Evolutionary conservation across 1,139 yeast species (phyloP), one percentile per base, ranked within the genome.

Genomic region (Yamadazyma jaroonii): DNA sequence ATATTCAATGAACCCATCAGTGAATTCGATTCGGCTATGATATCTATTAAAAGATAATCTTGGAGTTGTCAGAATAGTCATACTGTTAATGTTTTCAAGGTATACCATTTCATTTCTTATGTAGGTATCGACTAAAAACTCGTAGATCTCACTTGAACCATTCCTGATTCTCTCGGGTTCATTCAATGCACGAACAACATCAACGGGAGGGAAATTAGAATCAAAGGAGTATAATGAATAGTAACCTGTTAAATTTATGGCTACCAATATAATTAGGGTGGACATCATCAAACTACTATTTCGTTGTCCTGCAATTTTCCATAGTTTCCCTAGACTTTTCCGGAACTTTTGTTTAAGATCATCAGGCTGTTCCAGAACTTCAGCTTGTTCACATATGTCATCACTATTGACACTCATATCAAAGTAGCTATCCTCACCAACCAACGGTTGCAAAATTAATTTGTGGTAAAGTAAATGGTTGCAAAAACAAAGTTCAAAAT

Each of bases 221-320:
- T 24, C 20, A 12, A 25, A 37, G 6, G 17, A 11, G 11, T 39
- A 37, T 21, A 39, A 30, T 6, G 9, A 9, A 30, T 34, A 22
- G 48, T 62, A 22, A 32, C 42, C n/a, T 15, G 31, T 11, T 4
- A 35, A 12, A 25, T 38, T 35, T n/a, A 32, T 27, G 5, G 25
- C 7, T 6, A 14, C 9, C 10, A 38, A 24, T 7, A 31, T 11
- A 2, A 13, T 4, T 3, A 31, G n/a, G 2, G 35, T 31, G 9
- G 29, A 3, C 3, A 31, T 4, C 8, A 28, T 7, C 9, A 34
- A 23, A 8, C 24, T 9, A 14, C 34, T 35, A 2, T 14, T n/a
- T 32, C 21, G 10, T 3, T 10, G 15, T 3, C 31, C 13, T 6
- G 25, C 9, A n/a, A 30, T 20, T 12, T 5, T 2, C 38, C 38